phyloP scores from a whole-genome alignment of 1,284 basidiomycete genomes.

The Polyporus tsugae region DNA sequence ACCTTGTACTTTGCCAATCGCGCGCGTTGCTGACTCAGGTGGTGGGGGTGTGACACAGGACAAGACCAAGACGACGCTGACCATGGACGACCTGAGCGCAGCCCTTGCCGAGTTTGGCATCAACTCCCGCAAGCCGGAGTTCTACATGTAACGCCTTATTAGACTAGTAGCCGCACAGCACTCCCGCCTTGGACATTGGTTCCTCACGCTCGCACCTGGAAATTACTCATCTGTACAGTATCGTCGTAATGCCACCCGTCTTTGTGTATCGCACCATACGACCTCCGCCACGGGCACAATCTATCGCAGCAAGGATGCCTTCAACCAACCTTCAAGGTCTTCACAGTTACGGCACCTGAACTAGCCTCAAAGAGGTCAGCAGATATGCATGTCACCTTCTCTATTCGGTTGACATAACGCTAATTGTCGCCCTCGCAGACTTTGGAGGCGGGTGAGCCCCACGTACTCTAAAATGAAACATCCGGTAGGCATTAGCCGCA shows the following conservation, averaged over 20 bases:
- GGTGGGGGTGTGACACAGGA: slow-evolving; percentile 58
- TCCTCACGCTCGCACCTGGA: slow-evolving; percentile 21
- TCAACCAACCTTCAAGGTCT: neutral
- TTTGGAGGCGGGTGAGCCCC: neutral
- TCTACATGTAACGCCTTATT: slow-evolving; percentile 69
- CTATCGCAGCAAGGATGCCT: neutral
- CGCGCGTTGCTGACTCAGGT: neutral
- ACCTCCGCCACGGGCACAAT: neutral
- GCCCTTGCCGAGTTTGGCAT: slow-evolving; percentile 97
- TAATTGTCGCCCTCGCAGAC: neutral
- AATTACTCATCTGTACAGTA: slow-evolving; percentile 35
- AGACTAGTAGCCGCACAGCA: slow-evolving; percentile 14
- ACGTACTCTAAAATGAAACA: neutral
- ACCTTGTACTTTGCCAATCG: neutral
- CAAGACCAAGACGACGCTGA: slow-evolving; percentile 94
- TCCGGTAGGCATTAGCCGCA: neutral
- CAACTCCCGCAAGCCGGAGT: slow-evolving; percentile 92
- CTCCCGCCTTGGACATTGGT: slow-evolving; percentile 24
- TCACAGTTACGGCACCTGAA: neutral
- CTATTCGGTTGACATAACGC: neutral
- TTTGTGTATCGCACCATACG: slow-evolving; percentile 3
- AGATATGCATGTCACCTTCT: neutral
- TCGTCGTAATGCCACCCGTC: slow-evolving; percentile 32
- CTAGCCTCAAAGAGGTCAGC: neutral
- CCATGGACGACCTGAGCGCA: slow-evolving; percentile 96